phyloP scores from a whole-genome alignment of 352 stramenopile species.

The Pythium grandisporangium region DNA sequence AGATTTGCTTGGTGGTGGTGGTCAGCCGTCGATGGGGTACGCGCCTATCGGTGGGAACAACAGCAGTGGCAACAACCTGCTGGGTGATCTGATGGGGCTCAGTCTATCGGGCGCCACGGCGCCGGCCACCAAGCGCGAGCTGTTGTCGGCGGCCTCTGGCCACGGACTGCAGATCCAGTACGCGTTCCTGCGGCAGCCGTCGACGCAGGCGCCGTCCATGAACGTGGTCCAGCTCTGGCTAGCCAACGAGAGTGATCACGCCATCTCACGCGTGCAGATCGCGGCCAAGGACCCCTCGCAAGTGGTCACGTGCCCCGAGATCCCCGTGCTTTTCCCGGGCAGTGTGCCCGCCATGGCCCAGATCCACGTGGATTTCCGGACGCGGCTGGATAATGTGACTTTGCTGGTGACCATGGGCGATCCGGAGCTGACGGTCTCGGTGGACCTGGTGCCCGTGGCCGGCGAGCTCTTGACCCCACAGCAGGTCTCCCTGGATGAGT shows the following conservation, averaged over 20 bases:
- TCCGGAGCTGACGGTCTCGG: slow-evolving; percentile 35
- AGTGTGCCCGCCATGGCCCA: slow-evolving; percentile 64
- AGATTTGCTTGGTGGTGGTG: slow-evolving; percentile 4
- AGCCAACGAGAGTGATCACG: slow-evolving; percentile 22
- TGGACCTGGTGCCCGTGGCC: slow-evolving; percentile 46
- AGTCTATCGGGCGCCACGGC: slow-evolving; percentile 6
- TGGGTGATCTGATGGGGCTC: slow-evolving; percentile 16
- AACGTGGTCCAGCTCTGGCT: slow-evolving; percentile 36
- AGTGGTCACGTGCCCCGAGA: slow-evolving; percentile 73
- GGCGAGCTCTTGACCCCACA: slow-evolving; percentile 66
- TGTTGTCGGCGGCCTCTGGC: slow-evolving; percentile 15
- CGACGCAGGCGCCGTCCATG: slow-evolving; percentile 36
- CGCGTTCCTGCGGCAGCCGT: slow-evolving; percentile 28
- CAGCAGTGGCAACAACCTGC: slow-evolving; percentile 9
- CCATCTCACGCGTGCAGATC: slow-evolving; percentile 29
- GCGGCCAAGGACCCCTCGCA: slow-evolving; percentile 12
- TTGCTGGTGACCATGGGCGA: slow-evolving; percentile 49
- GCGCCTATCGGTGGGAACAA: slow-evolving; percentile 6
- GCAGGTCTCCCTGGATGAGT: slow-evolving; percentile 65
- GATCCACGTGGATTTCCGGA: slow-evolving; percentile 78
- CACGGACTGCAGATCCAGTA: slow-evolving; percentile 32
- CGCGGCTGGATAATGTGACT: slow-evolving; percentile 53
- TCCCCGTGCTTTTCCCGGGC: slow-evolving; percentile 77
- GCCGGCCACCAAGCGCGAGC: slow-evolving; percentile 12
- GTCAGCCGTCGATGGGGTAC: slow-evolving; percentile 1